Base-by-base conservation (phyloP, 2,329 filamentous ascomycete genomes). In the Talaromyces sp. region DNA sequence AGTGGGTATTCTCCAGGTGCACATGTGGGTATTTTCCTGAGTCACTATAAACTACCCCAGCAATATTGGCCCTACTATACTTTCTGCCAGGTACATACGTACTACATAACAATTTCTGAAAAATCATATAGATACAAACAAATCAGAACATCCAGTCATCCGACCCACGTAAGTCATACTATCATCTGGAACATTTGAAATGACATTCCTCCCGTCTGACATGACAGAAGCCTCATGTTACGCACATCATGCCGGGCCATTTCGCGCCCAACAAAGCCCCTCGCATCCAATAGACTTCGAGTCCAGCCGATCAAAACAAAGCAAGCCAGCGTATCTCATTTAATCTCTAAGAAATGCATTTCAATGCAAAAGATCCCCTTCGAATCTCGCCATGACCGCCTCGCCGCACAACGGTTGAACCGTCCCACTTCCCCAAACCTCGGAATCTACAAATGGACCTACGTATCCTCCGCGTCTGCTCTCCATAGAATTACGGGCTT, bases 341-440 rank as follows among this genome's bases (percentile, higher is more conserved):
- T n/a, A n/a, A 35, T 17, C 17, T 2, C 3, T 9, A 17, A 19
- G 17, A 46, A 22, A 46, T 24, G 13, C 3, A 3, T 33, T 6
- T 40, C 37, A 20, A 41, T 11, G 3, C 46, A 48, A 24, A 39
- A 22, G 14, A 19, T 41, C n/a, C 24, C 16, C 27, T 20, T 17
- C 17, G 24, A 32, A 19, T 42, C 46, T 16, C 29, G 27, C 22
- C 22, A 40, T 30, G 5, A 52, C 4, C 51, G 27, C 74, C 89
- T 96, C 68, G 86, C 82, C 67, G 77, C 82, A 64, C 91, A 96
- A 79, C 91, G 91, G 66, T 81, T 86, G 49, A 74, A 81, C 65
- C 91, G 91, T 41, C 91, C 91, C 69, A 81, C 94, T 63, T 83
- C 89, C 29, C 91, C 91, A 44, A 90, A 96, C 70, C 83, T 96